A percentile compares a stretch with the other conserved stretches of the same genome.
phyloP scores from a whole-genome alignment of 2,329 filamentous ascomycete species.

The Chaetomium strumarium region DNA sequence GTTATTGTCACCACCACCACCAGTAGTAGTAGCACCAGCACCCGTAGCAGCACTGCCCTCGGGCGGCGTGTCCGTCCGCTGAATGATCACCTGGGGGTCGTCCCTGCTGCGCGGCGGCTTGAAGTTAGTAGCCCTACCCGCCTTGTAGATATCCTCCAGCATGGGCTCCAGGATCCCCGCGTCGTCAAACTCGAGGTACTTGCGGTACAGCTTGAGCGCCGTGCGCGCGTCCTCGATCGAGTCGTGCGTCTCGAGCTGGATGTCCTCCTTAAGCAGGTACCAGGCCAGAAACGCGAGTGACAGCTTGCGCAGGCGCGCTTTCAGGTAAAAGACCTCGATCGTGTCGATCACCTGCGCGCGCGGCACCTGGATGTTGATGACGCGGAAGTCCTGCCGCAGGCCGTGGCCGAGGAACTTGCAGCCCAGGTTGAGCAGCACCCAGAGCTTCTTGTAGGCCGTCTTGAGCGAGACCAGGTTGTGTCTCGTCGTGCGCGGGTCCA shows the following conservation, averaged over 20 bases:
- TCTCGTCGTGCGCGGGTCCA: constrained; percentile 69
- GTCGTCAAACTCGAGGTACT: constrained; percentile 83
- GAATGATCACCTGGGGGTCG: constrained; percentile 36
- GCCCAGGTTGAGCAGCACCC: constrained; percentile 90
- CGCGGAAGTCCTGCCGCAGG: constrained; percentile 90
- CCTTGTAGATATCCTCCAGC: constrained; percentile 76
- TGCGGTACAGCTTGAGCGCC: constrained; percentile 80
- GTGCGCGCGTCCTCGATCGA: constrained; percentile 93
- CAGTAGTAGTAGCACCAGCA: too few relatives aligned
- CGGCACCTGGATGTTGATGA: constrained; percentile 95
- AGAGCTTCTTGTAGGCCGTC: constrained; percentile 93
- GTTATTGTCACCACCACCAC: neutral
- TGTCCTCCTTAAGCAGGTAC: constrained; percentile 85
- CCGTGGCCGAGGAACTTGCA: constrained; percentile 93
- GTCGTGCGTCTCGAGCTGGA: constrained; percentile 88
- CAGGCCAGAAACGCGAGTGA: constrained; percentile 88
- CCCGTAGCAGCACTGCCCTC: constrained; percentile 8
- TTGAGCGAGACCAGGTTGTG: constrained; percentile 87
- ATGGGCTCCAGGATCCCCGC: constrained; percentile 78
- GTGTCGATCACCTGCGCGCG: constrained; percentile 90
- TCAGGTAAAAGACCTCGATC: constrained; percentile 82
- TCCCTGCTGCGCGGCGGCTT: constrained; percentile 46
- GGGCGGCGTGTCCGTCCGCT: constrained; percentile 51
- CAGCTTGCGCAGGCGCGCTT: constrained; percentile 74
- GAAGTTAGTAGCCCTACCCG: constrained; percentile 41